phyloP scores from a whole-genome alignment of 208 protist genomes.

The Crithidia mellificae region DNA sequence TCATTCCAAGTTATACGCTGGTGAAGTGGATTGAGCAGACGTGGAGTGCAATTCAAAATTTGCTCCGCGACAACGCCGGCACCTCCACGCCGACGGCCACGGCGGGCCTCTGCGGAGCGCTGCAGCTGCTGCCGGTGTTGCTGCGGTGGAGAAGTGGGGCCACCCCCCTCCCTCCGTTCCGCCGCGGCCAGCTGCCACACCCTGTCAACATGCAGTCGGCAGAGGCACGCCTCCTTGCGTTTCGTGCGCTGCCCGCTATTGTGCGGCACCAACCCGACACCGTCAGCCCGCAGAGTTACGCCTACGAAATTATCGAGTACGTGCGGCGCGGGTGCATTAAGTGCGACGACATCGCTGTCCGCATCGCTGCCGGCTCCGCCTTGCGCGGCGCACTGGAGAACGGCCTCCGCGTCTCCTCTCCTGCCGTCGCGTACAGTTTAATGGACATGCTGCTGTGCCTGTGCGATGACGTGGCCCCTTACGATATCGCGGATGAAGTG shows the following conservation, averaged over 20 bases:
- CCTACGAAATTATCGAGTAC: constrained; percentile 44
- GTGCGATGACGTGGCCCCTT: constrained; percentile 30
- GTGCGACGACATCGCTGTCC: constrained; percentile 28
- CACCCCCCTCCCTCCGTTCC: constrained; percentile 39
- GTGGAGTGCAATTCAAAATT: constrained; percentile 20
- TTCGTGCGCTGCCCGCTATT: constrained; percentile 40
- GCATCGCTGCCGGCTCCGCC: constrained; percentile 35
- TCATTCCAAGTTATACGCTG: constrained; percentile 15
- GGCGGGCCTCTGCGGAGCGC: constrained; percentile 35
- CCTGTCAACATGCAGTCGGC: constrained; percentile 43
- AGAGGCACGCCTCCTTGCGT: constrained; percentile 40
- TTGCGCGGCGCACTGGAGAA: constrained; percentile 36
- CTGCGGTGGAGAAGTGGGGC: constrained; percentile 33
- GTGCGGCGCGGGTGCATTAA: constrained; percentile 31
- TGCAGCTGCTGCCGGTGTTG: constrained; percentile 58
- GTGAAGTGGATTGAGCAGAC: constrained; percentile 25
- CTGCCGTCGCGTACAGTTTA: constrained; percentile 25
- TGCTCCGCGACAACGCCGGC: constrained; percentile 28
- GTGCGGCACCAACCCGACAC: constrained; percentile 28
- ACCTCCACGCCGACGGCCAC: constrained; percentile 20
- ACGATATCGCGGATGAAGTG: constrained; percentile 23
- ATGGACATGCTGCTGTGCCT: constrained; percentile 33
- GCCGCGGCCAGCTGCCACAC: constrained; percentile 55
- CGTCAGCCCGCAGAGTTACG: constrained; percentile 9
- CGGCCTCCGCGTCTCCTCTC: constrained; percentile 29